Evolutionary conservation across 768 basidiomycete genomes (phyloP), one percentile per base, ranked within the genome.

Genomic region (Boletus barrowsii): DNA sequence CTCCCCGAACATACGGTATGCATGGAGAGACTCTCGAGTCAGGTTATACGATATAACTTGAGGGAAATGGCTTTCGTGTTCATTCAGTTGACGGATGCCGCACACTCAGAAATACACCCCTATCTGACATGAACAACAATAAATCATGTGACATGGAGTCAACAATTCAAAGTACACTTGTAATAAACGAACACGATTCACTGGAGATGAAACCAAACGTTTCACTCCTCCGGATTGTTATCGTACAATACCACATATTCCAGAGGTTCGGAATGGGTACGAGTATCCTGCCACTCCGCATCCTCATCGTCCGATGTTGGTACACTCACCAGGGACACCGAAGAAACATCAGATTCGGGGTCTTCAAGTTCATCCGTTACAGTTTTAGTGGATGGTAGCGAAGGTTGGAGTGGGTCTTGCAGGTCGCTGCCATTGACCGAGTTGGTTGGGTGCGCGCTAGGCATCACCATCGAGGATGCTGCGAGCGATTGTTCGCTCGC

Each of bases 241-340:
- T 88, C 88, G 58, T 87, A 90, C 54, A 90, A 68, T 52, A 90
- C 75, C 14, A 89, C 86, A 62, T 87, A 90, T 56, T 89, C 87
- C 58, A 79, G 68, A 7, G 66, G 66, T 55, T 66, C 73, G 5
- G 74, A 68, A 22, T 73, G 72, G 8, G 75, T 72, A 24, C 77
- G 77, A 47, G 79, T 82, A 53, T 84, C 86, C 53, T 81, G 80
- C 79, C 82, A 87, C 11, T 81, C 66, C n/a, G 69, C 76, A 29
- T 73, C 79, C 30, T 83, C 81, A 42, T 79, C 77, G 8, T 77
- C 75, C 7, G 80, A 79, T n/a, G 81, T 80, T 10, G 82, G 79
- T 43, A 81, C 67, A 62, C 86, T 86, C 58, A 88, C 75, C 55
- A 88, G 68, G 4, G 84, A 88, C 14, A 82, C 64, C 2, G 79